Base-by-base conservation (phyloP, 202 grass and related monocot species). In the Setaria viridis region DNA sequence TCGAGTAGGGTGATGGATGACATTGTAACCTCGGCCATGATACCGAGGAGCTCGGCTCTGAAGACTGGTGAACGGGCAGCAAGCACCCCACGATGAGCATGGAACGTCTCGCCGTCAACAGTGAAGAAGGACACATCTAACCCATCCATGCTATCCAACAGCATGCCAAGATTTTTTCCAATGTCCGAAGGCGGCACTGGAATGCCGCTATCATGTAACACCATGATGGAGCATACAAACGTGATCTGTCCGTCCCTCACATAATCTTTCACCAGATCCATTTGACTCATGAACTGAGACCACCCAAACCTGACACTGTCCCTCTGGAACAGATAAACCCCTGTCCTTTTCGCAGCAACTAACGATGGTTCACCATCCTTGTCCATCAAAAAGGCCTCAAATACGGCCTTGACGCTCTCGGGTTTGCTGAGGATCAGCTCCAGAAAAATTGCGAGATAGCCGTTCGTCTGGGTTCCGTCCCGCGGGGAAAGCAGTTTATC, bases 41-140 rank as follows among this genome's bases (percentile, higher is more conserved):
- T 21, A 11, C 88, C 67, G 4, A 70, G 33, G 12, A 70, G 67
- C 41, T 70, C 67, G 0, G 67, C 67, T 45, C 39, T 70, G 19
- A 70, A 70, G 67, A 70, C 41, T 0, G 67, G 67, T 70, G 67
- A 70, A 4, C 88, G 79, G 3, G 88, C 84, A 12, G 88, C 88
- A 19, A 90, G 45, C 16, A 90, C 77, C 0, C 37, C 17, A 11
- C 67, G 19, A 11, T 70, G 67, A 0, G 67, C 67, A 4, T 13
- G 39, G 41, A 70, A 70, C 2, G 9, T 70, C 19, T 70, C 39
- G 0, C 67, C 67, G 3, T 70, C 41, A 13, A 70, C 4, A 1
- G 5, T 2, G 25, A 25, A 25, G 9, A 70, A 70, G 0, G 67
- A 70, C 8, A 70, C 41, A 70, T 70, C 67, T 21, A 8, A 9